phyloP scores from a whole-genome alignment of 495 filamentous ascomycete genomes.

The Staphylotrichum longicolle region DNA sequence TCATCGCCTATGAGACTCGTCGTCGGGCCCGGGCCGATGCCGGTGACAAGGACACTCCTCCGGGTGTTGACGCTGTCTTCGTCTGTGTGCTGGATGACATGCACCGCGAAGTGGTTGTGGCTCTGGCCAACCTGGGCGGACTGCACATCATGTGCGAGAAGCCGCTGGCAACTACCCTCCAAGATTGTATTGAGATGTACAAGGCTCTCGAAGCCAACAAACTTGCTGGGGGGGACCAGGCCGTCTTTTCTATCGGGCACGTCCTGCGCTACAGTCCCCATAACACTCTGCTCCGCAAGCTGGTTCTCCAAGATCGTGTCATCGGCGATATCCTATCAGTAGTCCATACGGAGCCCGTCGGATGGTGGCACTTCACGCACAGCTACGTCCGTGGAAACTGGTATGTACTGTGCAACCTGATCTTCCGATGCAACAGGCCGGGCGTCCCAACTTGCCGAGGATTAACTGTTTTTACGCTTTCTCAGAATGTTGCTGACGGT shows the following conservation, averaged over 20 bases:
- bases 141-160: slow-evolving; percentile 95
- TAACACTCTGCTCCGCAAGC: slow-evolving; percentile 76
- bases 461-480: background rate
- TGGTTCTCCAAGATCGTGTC: slow-evolving; percentile 67
- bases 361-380: slow-evolving; percentile 95
- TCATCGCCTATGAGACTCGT: slow-evolving; percentile 60
- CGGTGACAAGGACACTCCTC: slow-evolving; percentile 43
- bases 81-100: slow-evolving; percentile 87
- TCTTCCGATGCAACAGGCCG: too few relatives aligned
- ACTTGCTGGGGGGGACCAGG: slow-evolving; percentile 32
- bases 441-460: background rate
- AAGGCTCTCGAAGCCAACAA: slow-evolving; percentile 41
- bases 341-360: slow-evolving; percentile 90
- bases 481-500: background rate
- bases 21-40: slow-evolving; percentile 48
- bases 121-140: slow-evolving; percentile 59
- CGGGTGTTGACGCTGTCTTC: slow-evolving; percentile 74
- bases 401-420: slow-evolving; percentile 10
- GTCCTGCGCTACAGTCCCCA: slow-evolving; percentile 86
- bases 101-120: slow-evolving; percentile 74
- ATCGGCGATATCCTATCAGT: slow-evolving; percentile 87
- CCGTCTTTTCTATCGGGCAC: slow-evolving; percentile 79
- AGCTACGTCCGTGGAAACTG: slow-evolving; percentile 94
- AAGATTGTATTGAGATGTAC: slow-evolving; percentile 74
- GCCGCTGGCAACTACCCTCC: slow-evolving; percentile 74